Evolutionary conservation across 148 eudicot genomes (phyloP), one percentile per base, ranked within the genome.

Genomic region (Chenopodium berlandieri): DNA sequence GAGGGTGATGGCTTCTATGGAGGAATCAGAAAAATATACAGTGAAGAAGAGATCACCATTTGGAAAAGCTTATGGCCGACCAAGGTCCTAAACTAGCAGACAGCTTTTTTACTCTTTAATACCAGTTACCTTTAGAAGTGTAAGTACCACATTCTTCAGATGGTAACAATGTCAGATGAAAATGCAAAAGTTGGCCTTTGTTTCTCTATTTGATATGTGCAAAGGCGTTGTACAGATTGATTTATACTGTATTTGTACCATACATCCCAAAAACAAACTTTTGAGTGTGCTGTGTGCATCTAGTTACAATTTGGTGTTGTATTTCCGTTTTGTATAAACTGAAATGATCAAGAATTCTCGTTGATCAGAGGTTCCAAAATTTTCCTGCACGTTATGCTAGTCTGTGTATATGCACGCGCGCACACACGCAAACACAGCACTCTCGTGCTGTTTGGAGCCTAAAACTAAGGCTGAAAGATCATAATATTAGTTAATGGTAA

Each of bases 1-100:
- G 92, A 86, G 81, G 89, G 83, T 7, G 89, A 88, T 78, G 97
- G 97, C 2, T 95, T 92, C 82, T 95, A 93, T 75, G 99, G 95
- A 75, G 99, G 99, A 73, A 93, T 93, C 85, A 88, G 94, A 82
- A 95, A 92, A 85, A 70, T 95, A 60, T 80, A 83, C 84, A 25
- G 82, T 14, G 80, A 89, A 34, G 80, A 91, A 4, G 97, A 93
- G 84, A 92, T 95, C 62, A 86, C 88, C 16, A 83, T 74, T 48
- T 95, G 99, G 99, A 86, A 86, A 85, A 79, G 90, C 77, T 78
- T 95, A 34, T 90, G 93, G 94, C 93, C 97, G 54, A 80, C 81
- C 14, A 85, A 84, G 68, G 85, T 86, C 65, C 77, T 91, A 83
- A 88, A 87, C 83, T 89, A 91, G 79, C 30, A 83, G 47, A 31